Percentiles rank a stretch among this genome's conserved stretches.
These are phyloP conservation scores for Echeveria elegans DNA, from an alignment of 164 flowering plant genomes.

Conservation along the genomic window DNA sequence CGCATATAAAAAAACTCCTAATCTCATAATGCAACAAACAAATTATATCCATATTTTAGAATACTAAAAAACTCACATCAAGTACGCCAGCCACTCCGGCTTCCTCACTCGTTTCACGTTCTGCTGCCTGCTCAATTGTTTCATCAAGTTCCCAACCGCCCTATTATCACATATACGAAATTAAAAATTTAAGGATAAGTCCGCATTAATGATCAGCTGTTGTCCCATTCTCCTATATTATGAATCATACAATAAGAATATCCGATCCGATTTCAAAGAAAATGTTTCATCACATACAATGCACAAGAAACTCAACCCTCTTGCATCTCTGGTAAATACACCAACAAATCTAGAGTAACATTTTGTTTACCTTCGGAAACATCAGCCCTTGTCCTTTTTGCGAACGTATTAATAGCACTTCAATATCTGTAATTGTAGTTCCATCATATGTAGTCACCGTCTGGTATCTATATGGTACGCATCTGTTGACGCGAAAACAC, in stretches of 20 bases:
- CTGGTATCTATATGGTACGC: not conserved
- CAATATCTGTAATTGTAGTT: not conserved
- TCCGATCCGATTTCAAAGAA: not conserved
- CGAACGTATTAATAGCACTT: not conserved
- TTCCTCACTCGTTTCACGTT: constrained; percentile 3
- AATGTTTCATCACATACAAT: not conserved
- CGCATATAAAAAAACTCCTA: constrained; percentile 1
- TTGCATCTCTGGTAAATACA: constrained; percentile 1
- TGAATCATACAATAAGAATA: not conserved
- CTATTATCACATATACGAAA: not conserved
- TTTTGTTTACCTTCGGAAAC: constrained; percentile 1
- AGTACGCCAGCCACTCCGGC: constrained; percentile 7
- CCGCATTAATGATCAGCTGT: not conserved
- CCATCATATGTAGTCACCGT: not conserved
- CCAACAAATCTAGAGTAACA: too few species aligned
- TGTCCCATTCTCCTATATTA: not conserved
- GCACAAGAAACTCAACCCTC: not conserved
- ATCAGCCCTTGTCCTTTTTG: constrained; percentile 6
- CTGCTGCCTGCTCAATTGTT: constrained; percentile 6
- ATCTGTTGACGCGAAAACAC: not conserved
- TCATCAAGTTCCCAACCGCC: constrained; percentile 9
- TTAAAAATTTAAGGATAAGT: not conserved
- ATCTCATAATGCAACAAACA: not conserved
- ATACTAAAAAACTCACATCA: not conserved
- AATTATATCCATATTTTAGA: too few species aligned